Evolutionary conservation across 2,329 filamentous ascomycete genomes (phyloP).

Genomic region (Cercospora zeae-maydis): DNA sequence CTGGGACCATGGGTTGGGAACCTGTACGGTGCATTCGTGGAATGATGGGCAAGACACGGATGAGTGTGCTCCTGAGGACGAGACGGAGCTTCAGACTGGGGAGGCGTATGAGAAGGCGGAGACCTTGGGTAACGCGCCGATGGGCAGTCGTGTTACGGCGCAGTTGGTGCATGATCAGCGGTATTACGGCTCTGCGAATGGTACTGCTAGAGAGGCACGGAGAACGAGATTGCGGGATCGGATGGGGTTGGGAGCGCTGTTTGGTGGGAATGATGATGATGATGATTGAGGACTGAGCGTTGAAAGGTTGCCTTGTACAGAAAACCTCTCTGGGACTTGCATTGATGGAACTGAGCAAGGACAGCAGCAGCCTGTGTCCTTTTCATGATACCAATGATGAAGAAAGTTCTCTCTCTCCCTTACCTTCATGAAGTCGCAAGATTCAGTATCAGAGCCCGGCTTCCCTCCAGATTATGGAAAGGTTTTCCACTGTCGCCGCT

Average conservation of each 20-base stretch:
- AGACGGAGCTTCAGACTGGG: conserved; percentile 15
- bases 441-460: too few relatives aligned
- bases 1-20: conserved; percentile 67
- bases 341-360: too few relatives aligned
- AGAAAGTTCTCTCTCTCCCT: too few relatives aligned
- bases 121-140: conserved; percentile 34
- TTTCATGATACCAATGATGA: too few relatives aligned
- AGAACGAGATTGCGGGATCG: conserved; percentile 26
- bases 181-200: conserved; percentile 37
- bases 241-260: conserved; percentile 29
- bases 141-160: conserved; percentile 60
- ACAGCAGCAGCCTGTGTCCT: too few relatives aligned
- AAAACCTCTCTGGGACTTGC: background rate
- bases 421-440: too few relatives aligned
- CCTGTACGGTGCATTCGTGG: conserved; percentile 74
- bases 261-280: conserved; percentile 23
- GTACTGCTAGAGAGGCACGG: conserved; percentile 1
- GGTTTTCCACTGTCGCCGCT: too few relatives aligned
- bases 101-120: conserved; percentile 34
- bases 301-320: background rate
- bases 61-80: conserved; percentile 55
- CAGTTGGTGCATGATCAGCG: conserved; percentile 51
- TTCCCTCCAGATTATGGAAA: too few relatives aligned
- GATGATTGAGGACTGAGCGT: conserved; percentile 8
- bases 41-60: conserved; percentile 58